Evolutionary conservation across 192 early-diverging fungal species (phyloP).

Genomic region (Gamsiella multidivaricata): DNA sequence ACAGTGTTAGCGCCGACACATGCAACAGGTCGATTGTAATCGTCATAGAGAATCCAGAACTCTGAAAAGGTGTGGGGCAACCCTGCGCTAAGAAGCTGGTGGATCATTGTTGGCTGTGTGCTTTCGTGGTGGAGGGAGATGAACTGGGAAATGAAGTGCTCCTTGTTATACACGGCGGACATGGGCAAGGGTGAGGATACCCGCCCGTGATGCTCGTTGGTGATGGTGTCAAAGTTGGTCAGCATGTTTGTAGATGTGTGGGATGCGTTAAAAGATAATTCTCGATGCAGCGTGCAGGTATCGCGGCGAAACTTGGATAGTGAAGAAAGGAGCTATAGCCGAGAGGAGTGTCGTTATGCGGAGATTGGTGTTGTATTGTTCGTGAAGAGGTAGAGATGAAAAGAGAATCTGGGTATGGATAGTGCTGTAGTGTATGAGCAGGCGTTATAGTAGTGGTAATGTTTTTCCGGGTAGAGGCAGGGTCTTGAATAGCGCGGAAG

Average conservation of each 20-base stretch:
- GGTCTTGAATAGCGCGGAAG: too few species aligned
- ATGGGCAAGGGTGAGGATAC: conserved; percentile 23
- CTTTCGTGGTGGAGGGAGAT: conserved; percentile 30
- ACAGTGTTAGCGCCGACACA: conserved; percentile 45
- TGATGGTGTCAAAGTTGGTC: conserved; percentile 27
- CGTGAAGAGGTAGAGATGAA: too few species aligned
- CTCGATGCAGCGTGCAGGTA: too few species aligned
- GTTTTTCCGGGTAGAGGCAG: too few species aligned
- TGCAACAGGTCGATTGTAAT: conserved; percentile 31
- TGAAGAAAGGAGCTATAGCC: too few species aligned
- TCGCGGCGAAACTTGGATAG: too few species aligned
- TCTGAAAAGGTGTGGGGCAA: conserved; percentile 17
- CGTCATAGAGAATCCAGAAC: conserved; percentile 49
- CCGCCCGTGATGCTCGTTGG: conserved; percentile 5
- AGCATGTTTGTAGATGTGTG: conserved; percentile 19
- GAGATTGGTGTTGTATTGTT: too few species aligned
- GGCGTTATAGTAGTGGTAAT: too few species aligned
- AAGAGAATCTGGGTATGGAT: too few species aligned
- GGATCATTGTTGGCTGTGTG: conserved; percentile 26
- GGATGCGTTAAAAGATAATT: too few species aligned
- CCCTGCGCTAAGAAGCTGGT: conserved; percentile 19
- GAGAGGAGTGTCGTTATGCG: too few species aligned
- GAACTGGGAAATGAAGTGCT: conserved; percentile 43
- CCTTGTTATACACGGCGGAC: conserved; percentile 48
- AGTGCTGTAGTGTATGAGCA: too few species aligned